Percentiles rank a stretch among this genome's conserved stretches.
These are phyloP conservation scores for Vigna radiata DNA, from an alignment of 306 rosid genomes.

Conservation along the genomic window DNA sequence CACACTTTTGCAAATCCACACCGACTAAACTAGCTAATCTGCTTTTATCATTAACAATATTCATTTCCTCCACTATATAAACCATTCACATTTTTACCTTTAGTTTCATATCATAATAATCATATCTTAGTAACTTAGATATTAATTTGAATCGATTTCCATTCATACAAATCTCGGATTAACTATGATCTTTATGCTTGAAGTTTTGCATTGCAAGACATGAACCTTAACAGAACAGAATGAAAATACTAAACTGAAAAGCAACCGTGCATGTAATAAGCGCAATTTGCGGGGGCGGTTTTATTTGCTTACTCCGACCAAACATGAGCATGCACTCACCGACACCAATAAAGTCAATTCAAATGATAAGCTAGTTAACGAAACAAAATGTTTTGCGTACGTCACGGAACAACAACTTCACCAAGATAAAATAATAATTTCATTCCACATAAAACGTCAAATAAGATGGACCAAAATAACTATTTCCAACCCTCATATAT, in stretches of 20 bases:
- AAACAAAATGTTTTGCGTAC: background rate
- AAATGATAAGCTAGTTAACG: constrained; percentile 42
- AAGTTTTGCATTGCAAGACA: too few relatives aligned
- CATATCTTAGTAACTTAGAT: too few relatives aligned
- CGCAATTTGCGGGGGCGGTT: background rate
- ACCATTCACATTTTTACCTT: background rate
- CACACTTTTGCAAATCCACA: constrained; percentile 36
- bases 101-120: too few relatives aligned
- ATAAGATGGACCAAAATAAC: background rate
- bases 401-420: background rate
- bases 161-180: too few relatives aligned
- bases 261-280: background rate
- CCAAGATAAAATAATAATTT: background rate
- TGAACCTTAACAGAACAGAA: too few relatives aligned
- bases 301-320: constrained; percentile 26
- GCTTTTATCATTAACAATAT: constrained; percentile 34
- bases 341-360: constrained; percentile 48
- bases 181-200: too few relatives aligned
- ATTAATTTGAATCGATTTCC: too few relatives aligned
- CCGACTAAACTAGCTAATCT: constrained; percentile 23
- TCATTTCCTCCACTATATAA: constrained; percentile 10
- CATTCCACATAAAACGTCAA: background rate
- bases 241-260: background rate
- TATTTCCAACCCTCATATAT: background rate
- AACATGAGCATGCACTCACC: constrained; percentile 38